Evolutionary conservation across 2,329 filamentous ascomycete genomes (phyloP), one percentile per base, ranked within the genome.

Genomic region (Tolypocladium amazonense): DNA sequence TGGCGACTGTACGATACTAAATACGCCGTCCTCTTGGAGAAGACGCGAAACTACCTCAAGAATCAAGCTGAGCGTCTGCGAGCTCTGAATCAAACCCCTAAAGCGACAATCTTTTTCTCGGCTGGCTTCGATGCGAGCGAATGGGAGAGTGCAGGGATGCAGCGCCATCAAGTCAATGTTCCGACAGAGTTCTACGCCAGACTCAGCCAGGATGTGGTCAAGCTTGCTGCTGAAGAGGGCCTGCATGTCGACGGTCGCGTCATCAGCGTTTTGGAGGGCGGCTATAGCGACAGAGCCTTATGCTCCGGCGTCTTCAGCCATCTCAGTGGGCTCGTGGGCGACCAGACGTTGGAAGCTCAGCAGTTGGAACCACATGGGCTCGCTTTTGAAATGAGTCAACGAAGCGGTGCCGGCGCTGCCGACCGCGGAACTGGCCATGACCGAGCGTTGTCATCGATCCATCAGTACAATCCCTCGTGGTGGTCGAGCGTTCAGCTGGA

Each of bases 101-200:
- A 88, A 68, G 90, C 89, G 2, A 93, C 90, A 39, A 92, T 99
- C 54, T 99, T 99, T 75, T 77, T 99, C 56, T 97, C 93, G 54
- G 92, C 94, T 2, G 95, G 94, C 0, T 99, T 99, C 65, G 94
- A 99, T 74, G 94, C 94, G 3, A 97, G 92, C 69, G 92, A 99
- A 71, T 95, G 90, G 86, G 94, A 99, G 72, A 87, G 89, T 23
- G 79, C 83, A 4, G 91, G 90, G 3, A 99, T 99, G 94, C 94
- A 99, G 73, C 84, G 94, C 55, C 94, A 99, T 73, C 88, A 89
- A 60, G 92, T 96, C 68, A 96, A 96, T 69, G 94, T 99, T 2
- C 93, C 94, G 0, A 99, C 93, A 0, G 90, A 93, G 58, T 99
- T 99, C 71, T 99, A 97, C 70, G 94, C 94, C 56, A 86, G 89